Evolutionary conservation across 116 monocot genomes (phyloP).

Genomic region (Zostera marina): DNA sequence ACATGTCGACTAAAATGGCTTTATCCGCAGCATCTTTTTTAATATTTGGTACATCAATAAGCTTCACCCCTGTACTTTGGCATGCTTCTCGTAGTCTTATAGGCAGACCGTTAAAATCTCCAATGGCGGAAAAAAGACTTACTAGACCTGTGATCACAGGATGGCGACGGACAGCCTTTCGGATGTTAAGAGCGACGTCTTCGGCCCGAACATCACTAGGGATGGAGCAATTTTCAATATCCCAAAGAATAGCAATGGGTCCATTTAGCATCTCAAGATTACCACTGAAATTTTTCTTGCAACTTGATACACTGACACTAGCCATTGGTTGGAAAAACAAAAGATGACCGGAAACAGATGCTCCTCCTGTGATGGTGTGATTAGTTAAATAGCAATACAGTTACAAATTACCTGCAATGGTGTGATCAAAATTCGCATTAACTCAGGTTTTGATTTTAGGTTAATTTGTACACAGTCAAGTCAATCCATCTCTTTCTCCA

Average conservation of each 20-base stretch:
- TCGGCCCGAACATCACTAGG: conserved; percentile 76
- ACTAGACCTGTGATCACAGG: conserved; percentile 61
- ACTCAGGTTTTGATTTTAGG: too few relatives aligned
- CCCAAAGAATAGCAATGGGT: conserved; percentile 77
- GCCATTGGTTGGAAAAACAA: neutral
- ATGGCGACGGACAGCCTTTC: conserved; percentile 59
- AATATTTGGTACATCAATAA: conserved; percentile 88
- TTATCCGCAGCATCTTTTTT: conserved; percentile 95
- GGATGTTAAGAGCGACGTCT: conserved; percentile 74
- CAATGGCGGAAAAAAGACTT: conserved; percentile 64
- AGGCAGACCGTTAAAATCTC: conserved; percentile 84
- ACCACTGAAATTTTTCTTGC: neutral
- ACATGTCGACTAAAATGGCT: conserved; percentile 91
- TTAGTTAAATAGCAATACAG: too few relatives aligned
- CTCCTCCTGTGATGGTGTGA: too few relatives aligned
- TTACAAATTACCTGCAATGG: too few relatives aligned
- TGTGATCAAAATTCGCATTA: too few relatives aligned
- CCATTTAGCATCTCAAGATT: conserved; percentile 21
- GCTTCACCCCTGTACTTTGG: conserved; percentile 88
- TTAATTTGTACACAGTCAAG: too few relatives aligned
- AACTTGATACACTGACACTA: conserved; percentile 10
- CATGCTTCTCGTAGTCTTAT: conserved; percentile 73
- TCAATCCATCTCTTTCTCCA: too few relatives aligned
- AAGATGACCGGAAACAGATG: too few relatives aligned
- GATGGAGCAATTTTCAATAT: conserved; percentile 86